Evolutionary conservation across 2,329 filamentous ascomycete genomes (phyloP).

Genomic region (Penicillium sp.): DNA sequence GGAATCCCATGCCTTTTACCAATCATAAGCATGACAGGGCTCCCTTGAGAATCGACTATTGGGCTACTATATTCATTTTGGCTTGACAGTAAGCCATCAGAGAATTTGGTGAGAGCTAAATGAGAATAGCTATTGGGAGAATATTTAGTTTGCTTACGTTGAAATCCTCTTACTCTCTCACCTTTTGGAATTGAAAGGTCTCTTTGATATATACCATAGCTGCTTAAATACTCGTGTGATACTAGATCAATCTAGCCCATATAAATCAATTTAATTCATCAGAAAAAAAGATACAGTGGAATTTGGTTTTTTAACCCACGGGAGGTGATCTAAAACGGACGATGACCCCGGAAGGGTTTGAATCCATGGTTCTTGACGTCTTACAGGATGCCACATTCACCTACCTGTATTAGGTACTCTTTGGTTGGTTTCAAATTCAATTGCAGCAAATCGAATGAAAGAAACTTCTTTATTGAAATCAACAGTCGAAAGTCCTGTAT

Average conservation of each 20-base stretch:
- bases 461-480: background rate
- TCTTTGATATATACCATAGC: conserved; percentile 13
- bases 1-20: conserved; percentile 45
- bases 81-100: background rate
- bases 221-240: background rate
- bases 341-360: background rate
- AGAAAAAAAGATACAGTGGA: background rate
- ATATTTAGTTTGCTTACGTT: background rate
- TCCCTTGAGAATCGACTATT: background rate
- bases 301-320: background rate
- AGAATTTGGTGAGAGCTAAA: conserved; percentile 7
- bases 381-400: background rate
- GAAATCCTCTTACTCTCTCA: conserved; percentile 1
- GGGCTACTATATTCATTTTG: background rate
- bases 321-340: background rate
- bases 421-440: background rate
- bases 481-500: background rate
- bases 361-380: background rate
- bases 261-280: background rate
- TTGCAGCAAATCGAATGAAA: background rate
- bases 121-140: background rate
- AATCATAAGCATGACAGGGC: conserved; percentile 22
- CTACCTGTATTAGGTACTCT: no score
- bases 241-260: background rate
- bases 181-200: conserved; percentile 4